These are phyloP conservation scores for Herpetospermum pedunculosum DNA, from an alignment of 306 rosid genomes.

Conservation along the genomic window DNA sequence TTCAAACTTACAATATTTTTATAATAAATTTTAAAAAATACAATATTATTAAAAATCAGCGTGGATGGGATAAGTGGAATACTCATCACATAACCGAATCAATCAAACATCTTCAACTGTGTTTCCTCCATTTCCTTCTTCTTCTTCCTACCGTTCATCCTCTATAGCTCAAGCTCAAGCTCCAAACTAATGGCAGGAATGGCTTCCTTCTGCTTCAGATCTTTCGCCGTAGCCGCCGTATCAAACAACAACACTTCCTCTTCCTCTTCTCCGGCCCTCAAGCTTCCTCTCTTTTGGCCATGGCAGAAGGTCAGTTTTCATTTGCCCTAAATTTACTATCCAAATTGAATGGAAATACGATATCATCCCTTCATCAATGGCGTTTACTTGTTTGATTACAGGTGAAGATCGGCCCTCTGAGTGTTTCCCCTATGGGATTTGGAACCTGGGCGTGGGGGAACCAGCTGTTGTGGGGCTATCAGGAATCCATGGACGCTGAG, in stretches of 20 bases:
- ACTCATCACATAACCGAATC: neutral
- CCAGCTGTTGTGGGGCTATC: constrained; percentile 84
- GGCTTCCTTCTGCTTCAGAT: constrained; percentile 30
- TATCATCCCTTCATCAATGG: neutral
- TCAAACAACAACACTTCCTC: constrained; percentile 19
- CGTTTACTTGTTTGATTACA: constrained; percentile 13
- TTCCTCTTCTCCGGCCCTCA: constrained; percentile 35
- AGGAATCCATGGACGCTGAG: constrained; percentile 71
- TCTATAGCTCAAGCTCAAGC: neutral
- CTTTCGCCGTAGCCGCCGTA: constrained; percentile 19
- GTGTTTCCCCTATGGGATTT: constrained; percentile 86
- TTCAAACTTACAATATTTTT: too few relatives aligned
- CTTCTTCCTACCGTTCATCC: neutral
- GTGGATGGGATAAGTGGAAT: too few relatives aligned
- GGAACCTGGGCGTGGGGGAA: constrained; percentile 99
- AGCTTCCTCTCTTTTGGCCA: constrained; percentile 64
- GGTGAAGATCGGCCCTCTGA: constrained; percentile 81
- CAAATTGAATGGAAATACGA: neutral
- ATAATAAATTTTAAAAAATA: too few relatives aligned
- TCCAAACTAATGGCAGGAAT: constrained; percentile 12
- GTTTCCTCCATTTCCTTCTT: neutral
- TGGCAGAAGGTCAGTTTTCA: constrained; percentile 39
- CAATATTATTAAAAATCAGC: too few relatives aligned
- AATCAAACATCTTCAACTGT: neutral
- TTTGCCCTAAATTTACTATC: neutral